Conservation (phyloP, 345 rosid species). For the Geranium brycei region DNA sequence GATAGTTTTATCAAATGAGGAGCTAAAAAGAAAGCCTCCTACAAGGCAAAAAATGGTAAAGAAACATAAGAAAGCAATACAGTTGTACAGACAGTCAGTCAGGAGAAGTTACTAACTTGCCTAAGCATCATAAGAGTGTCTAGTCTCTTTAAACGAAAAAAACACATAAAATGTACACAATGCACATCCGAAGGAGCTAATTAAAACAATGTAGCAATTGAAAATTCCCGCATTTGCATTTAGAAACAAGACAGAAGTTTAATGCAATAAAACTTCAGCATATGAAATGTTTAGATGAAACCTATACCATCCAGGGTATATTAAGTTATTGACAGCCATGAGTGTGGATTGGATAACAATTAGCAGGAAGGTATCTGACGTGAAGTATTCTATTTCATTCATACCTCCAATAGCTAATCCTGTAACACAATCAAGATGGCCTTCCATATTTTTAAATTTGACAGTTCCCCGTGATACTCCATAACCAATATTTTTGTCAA, state of each 20-base stretch:
- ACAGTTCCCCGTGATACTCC: conserved; percentile 37
- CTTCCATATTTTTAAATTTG: conserved; percentile 42
- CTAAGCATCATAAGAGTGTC: conserved; percentile 5
- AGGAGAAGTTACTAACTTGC: conserved; percentile 3
- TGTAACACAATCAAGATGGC: conserved; percentile 71
- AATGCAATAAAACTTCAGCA: background rate
- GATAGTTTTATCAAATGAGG: conserved; percentile 68
- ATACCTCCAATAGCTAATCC: conserved; percentile 79
- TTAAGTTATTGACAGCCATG: background rate
- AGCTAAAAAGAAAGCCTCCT: conserved; percentile 82
- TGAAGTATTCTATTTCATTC: background rate
- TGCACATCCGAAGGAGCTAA: background rate
- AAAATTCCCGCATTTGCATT: no score
- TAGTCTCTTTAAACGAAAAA: background rate
- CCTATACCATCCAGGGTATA: background rate
- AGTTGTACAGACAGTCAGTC: background rate
- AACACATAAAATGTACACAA: background rate
- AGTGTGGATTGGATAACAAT: background rate
- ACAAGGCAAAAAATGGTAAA: conserved; percentile 16
- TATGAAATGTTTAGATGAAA: background rate
- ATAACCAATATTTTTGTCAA: conserved; percentile 27
- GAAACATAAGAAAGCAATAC: conserved; percentile 8
- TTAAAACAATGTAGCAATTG: background rate
- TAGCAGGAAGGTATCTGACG: background rate
- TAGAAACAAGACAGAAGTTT: background rate